A percentile compares a stretch with the other conserved stretches of the same genome.
Evolutionary conservation across 164 flowering plant genomes (phyloP).

Genomic region (Nymphaea colorata): DNA sequence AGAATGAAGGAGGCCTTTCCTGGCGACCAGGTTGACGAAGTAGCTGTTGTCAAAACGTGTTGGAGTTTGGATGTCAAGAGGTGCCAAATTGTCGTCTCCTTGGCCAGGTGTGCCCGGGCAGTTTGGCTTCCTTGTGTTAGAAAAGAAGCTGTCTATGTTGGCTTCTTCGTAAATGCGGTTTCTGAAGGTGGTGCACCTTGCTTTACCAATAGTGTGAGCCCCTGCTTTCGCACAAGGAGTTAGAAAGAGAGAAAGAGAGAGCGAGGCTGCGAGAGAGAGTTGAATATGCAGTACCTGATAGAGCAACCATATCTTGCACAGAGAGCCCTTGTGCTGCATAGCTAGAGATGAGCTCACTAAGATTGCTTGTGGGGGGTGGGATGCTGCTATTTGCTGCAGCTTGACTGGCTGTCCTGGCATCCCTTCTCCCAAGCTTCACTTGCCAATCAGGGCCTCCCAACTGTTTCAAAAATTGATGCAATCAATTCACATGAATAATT

Average conservation of each 20-base stretch:
- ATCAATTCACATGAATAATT: too few species aligned
- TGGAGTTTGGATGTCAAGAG: neutral
- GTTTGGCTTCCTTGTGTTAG: neutral
- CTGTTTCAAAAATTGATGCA: slow-evolving; percentile 3
- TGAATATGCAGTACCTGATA: slow-evolving; percentile 20
- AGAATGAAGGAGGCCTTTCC: slow-evolving; percentile 8
- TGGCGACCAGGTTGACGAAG: slow-evolving; percentile 1
- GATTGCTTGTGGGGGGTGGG: slow-evolving; percentile 11
- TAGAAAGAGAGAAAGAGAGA: slow-evolving; percentile 2
- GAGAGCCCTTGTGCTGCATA: slow-evolving; percentile 23
- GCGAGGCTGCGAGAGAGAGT: neutral
- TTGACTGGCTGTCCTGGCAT: slow-evolving; percentile 26
- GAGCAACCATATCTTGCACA: slow-evolving; percentile 32
- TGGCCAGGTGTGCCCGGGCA: neutral
- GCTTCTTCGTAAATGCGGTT: neutral
- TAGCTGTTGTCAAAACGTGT: slow-evolving; percentile 1
- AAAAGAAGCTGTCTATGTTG: slow-evolving; percentile 1
- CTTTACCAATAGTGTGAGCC: slow-evolving; percentile 2
- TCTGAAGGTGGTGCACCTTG: slow-evolving; percentile 1
- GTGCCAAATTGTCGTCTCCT: slow-evolving; percentile 1
- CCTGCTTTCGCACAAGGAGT: neutral
- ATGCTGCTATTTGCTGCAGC: slow-evolving; percentile 21
- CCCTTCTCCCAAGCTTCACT: slow-evolving; percentile 40
- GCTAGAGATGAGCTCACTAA: slow-evolving; percentile 13
- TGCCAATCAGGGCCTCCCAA: slow-evolving; percentile 41